Conservation (phyloP, 2,329 filamentous ascomycete species). For the Aurifilum marmelostoma region DNA sequence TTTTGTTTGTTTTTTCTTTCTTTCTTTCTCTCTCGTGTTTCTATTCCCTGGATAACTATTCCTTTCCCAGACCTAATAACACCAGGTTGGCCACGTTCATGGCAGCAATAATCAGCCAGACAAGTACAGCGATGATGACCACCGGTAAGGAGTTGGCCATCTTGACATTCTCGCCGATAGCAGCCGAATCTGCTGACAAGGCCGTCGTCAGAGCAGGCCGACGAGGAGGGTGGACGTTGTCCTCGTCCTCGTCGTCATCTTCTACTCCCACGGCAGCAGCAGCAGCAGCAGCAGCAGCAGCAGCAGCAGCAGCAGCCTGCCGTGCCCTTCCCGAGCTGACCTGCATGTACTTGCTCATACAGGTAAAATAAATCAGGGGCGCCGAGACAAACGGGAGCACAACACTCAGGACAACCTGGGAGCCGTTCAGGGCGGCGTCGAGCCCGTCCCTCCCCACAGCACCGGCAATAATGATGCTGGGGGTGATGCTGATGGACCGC, state of each 20-base stretch:
- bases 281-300: constrained; percentile 27
- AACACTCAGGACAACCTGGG: constrained; percentile 77
- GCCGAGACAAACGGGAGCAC: constrained; percentile 83
- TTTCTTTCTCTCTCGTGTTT: not conserved
- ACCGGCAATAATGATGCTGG: constrained; percentile 80
- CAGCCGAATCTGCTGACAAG: not conserved
- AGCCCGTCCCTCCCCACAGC: constrained; percentile 74
- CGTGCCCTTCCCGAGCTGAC: constrained; percentile 54
- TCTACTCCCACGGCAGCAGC: constrained; percentile 17
- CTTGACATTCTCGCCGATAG: constrained; percentile 43
- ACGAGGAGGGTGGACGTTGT: constrained; percentile 46
- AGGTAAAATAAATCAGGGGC: constrained; percentile 85
- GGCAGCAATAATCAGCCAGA: constrained; percentile 68
- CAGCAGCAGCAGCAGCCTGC: constrained; percentile 28
- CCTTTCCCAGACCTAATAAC: constrained; percentile 49
- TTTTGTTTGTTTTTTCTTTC: not conserved
- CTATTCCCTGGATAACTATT: constrained; percentile 4
- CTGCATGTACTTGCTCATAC: constrained; percentile 78
- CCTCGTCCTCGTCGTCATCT: constrained; percentile 55
- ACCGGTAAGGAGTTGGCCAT: constrained; percentile 77
- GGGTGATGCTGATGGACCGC: constrained; percentile 77
- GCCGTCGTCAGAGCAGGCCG: not conserved
- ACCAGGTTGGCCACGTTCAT: constrained; percentile 71
- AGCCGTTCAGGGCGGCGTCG: constrained; percentile 71
- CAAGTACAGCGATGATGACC: constrained; percentile 39